These are phyloP conservation scores for Drechslerella coelobrocha DNA, from an alignment of 2,329 filamentous ascomycete species.

Conservation along the genomic window DNA sequence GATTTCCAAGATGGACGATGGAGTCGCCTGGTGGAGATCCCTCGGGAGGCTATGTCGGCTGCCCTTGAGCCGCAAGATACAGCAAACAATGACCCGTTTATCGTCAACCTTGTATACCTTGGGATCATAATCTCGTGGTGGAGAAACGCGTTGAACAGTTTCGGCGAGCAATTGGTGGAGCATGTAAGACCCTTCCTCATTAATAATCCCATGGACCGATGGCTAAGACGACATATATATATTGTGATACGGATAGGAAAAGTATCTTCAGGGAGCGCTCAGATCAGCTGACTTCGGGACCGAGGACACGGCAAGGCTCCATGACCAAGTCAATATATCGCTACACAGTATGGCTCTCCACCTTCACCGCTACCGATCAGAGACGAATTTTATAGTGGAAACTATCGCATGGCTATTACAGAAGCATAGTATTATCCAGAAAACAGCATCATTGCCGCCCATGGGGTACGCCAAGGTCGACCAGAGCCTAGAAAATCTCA, in stretches of 20 bases:
- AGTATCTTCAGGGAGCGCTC: neutral
- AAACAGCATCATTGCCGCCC: neutral
- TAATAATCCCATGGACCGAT: neutral
- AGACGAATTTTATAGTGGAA: conserved; percentile 2
- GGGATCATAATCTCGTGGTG: neutral
- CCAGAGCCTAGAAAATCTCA: neutral
- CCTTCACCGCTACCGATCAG: conserved; percentile 4
- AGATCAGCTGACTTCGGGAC: neutral
- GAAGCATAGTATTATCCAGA: neutral
- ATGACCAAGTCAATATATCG: conserved; percentile 1
- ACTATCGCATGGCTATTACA: neutral
- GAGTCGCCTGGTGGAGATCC: neutral
- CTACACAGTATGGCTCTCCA: neutral
- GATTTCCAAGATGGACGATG: conserved; percentile 5
- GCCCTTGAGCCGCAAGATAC: neutral
- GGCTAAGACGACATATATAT: neutral
- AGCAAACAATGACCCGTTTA: neutral
- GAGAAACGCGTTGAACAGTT: conserved; percentile 1
- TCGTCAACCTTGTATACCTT: conserved; percentile 1
- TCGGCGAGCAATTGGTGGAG: conserved; percentile 5
- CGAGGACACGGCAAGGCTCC: neutral
- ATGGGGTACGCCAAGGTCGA: neutral
- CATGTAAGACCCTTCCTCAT: neutral
- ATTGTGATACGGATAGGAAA: conserved; percentile 3
- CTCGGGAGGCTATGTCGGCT: neutral